phyloP scores from a whole-genome alignment of 2,329 filamentous ascomycete species.

The Hirsutella thompsonii region DNA sequence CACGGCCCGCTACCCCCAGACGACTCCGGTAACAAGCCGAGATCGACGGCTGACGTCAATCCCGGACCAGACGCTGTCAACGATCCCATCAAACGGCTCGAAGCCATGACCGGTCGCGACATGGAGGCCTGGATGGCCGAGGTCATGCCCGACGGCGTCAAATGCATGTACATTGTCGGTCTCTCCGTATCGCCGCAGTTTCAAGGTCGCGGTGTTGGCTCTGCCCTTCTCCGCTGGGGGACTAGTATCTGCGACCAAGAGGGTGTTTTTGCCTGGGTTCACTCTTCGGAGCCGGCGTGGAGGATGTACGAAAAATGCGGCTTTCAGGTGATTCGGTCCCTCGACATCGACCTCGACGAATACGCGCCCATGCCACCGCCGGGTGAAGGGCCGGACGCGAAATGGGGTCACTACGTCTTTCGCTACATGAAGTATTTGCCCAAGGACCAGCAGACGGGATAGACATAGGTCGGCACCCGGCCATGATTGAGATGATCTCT shows the following conservation, averaged over 20 bases:
- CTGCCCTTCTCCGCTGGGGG: slow-evolving; percentile 18
- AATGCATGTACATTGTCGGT: slow-evolving; percentile 18
- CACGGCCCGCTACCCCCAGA: slow-evolving; percentile 4
- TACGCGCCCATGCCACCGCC: slow-evolving; percentile 14
- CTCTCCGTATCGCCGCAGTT: slow-evolving; percentile 17
- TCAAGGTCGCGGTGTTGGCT: slow-evolving; percentile 18
- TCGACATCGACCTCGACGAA: slow-evolving; percentile 18
- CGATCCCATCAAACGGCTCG: slow-evolving; percentile 16
- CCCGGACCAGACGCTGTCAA: slow-evolving; percentile 3
- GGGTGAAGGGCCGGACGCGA: slow-evolving; percentile 10
- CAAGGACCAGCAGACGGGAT: background rate
- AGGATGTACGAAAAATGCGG: slow-evolving; percentile 16
- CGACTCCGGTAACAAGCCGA: background rate
- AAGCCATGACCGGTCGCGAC: slow-evolving; percentile 15
- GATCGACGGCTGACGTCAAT: too few species aligned
- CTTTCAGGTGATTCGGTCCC: slow-evolving; percentile 14
- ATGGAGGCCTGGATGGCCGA: slow-evolving; percentile 16
- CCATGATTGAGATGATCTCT: background rate
- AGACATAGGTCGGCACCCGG: background rate
- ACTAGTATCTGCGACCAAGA: slow-evolving; percentile 14
- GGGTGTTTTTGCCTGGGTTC: slow-evolving; percentile 19
- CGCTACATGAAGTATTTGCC: slow-evolving; percentile 18
- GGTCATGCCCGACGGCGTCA: slow-evolving; percentile 18
- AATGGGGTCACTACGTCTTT: slow-evolving; percentile 20
- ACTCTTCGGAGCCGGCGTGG: slow-evolving; percentile 18